Base-by-base conservation (phyloP, 2,329 filamentous ascomycete species). In the Neofusicoccum laricinum region DNA sequence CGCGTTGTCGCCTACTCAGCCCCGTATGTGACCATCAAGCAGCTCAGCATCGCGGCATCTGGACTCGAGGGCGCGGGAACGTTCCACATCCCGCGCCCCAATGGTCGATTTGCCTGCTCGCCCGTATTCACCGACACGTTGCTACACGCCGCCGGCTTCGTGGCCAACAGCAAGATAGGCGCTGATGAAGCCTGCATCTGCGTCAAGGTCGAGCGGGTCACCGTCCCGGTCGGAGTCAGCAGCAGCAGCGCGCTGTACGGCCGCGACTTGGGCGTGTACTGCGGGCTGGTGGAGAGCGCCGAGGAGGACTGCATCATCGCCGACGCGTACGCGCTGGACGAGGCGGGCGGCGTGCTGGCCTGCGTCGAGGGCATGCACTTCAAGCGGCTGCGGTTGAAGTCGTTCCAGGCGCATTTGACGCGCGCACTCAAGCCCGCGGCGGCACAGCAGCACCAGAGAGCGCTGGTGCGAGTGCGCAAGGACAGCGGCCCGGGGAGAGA, bases 111-210 rank as follows among this genome's bases (percentile, higher is more conserved):
- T n/a, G n/a, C n/a, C n/a, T 68, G 67, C 40, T 67, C 69, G 12
- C 72, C 71, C 4, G 67, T 69, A 2, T 71, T 75, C 58, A 68
- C 71, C 15, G 73, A 75, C 48, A 74, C 71, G 2, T 65, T 75
- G 14, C 71, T 75, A 0, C 73, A 75, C 49, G 69, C 72, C 2
- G 71, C 73, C 1, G 73, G 73, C 2, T 75, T 74, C 63, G 67
- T 74, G 5, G 73, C 73, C 19, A 75, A 75, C 51, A 64, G 66
- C 11, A 69, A 69, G 17, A 69, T 72, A 14, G 59, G 64, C 10
- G 53, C 71, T 3, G 70, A 71, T 30, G 67, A 70, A 5, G 72
- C 69, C 15, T 72, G 71, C 34, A 75, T 75, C 49, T 75, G 73
- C 62, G 65, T 64, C n/a, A 63, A 68, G 17, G 49, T 73, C 5